These are phyloP conservation scores for Saccharomycopsis schoenii DNA, from an alignment of 805 yeast species.

Conservation along the genomic window DNA sequence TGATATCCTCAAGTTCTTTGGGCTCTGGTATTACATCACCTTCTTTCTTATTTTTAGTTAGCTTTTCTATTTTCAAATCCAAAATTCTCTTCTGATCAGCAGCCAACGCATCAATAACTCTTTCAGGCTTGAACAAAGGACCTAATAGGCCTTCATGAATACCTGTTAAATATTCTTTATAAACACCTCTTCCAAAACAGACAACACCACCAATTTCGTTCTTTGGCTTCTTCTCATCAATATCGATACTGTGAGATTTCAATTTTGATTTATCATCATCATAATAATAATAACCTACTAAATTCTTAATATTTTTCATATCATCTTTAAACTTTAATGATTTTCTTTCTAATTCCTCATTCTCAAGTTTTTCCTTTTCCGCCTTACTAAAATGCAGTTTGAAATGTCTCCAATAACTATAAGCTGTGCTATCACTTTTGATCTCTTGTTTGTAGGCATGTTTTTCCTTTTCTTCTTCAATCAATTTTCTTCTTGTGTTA, in stretches of 20 bases:
- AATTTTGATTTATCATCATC: slow-evolving; percentile 20
- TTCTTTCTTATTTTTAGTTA: slow-evolving; percentile 5
- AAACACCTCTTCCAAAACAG: slow-evolving; percentile 93
- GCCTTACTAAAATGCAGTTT: slow-evolving; percentile 5
- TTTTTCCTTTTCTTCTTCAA: slow-evolving; percentile 22
- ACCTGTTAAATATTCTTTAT: slow-evolving; percentile 84
- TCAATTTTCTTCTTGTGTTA: slow-evolving; percentile 43
- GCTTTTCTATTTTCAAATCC: slow-evolving; percentile 1
- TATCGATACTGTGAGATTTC: slow-evolving; percentile 35
- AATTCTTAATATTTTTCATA: slow-evolving; percentile 33
- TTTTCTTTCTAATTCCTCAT: slow-evolving; percentile 20
- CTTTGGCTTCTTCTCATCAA: slow-evolving; percentile 33
- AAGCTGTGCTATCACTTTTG: slow-evolving; percentile 9
- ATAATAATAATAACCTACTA: slow-evolving; percentile 50
- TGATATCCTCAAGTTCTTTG: slow-evolving; percentile 7
- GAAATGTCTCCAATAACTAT: slow-evolving; percentile 3
- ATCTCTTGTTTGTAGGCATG: slow-evolving; percentile 12
- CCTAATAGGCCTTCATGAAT: slow-evolving; percentile 93
- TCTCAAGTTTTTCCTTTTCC: slow-evolving; percentile 14
- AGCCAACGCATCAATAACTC: slow-evolving; percentile 19
- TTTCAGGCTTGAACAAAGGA: slow-evolving; percentile 53
- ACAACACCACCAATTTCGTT: slow-evolving; percentile 70
- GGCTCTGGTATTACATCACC: slow-evolving; percentile 10
- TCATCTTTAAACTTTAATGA: slow-evolving; percentile 27
- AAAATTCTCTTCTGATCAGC: slow-evolving; percentile 6